phyloP scores from a whole-genome alignment of 805 yeast genomes.

The Candida berthetii region DNA sequence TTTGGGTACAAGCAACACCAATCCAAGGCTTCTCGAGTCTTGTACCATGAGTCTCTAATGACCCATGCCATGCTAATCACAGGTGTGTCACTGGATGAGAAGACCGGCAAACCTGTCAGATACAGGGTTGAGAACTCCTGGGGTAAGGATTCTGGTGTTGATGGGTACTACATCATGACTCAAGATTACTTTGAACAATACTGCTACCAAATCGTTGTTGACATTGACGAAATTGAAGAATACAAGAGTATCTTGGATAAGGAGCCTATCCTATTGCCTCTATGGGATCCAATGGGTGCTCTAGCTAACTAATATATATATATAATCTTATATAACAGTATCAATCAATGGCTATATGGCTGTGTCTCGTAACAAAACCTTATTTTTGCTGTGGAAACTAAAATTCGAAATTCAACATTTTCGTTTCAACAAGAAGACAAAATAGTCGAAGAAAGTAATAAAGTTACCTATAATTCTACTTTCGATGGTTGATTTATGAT shows the following conservation, averaged over 20 bases:
- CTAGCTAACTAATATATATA: conserved; percentile 31
- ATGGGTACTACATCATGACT: conserved; percentile 67
- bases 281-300: conserved; percentile 82
- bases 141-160: conserved; percentile 63
- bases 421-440: not conserved
- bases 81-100: conserved; percentile 67
- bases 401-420: too few species aligned
- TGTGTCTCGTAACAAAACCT: too few species aligned
- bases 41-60: conserved; percentile 69
- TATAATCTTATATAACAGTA: too few species aligned
- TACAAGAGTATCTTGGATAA: conserved; percentile 25
- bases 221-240: conserved; percentile 37
- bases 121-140: conserved; percentile 77
- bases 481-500: too few species aligned
- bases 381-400: too few species aligned
- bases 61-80: conserved; percentile 89
- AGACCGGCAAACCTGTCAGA: conserved; percentile 48
- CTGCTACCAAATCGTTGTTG: conserved; percentile 67
- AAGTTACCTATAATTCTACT: too few species aligned
- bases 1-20: conserved; percentile 48
- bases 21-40: conserved; percentile 62
- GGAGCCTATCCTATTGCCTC: conserved; percentile 53
- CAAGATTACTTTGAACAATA: conserved; percentile 71
- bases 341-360: too few species aligned
- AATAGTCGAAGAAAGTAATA: not conserved